Evolutionary conservation across 2,329 filamentous ascomycete genomes (phyloP).

Genomic region (Hysterium pulicare): DNA sequence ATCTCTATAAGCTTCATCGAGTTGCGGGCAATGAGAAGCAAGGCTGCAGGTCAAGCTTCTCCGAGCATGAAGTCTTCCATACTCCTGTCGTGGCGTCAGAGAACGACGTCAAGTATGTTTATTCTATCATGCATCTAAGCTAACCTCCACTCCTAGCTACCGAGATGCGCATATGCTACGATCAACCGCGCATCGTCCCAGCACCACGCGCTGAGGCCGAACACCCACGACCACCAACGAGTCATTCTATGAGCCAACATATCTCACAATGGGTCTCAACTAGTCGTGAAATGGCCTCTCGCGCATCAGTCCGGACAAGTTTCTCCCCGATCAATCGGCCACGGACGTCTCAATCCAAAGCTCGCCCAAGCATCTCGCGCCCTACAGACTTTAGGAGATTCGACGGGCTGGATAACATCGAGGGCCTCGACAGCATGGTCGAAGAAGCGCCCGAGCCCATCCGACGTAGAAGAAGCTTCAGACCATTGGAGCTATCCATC

Average conservation of each 20-base stretch:
- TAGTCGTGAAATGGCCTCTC: slow-evolving; percentile 32
- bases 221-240: slow-evolving; percentile 28
- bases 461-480: slow-evolving; percentile 33
- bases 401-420: slow-evolving; percentile 29
- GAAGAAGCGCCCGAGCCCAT: slow-evolving; percentile 29
- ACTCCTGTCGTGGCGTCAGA: no score
- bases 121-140: no score
- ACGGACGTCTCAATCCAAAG: slow-evolving; percentile 25
- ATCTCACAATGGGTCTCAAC: slow-evolving; percentile 35
- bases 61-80: no score
- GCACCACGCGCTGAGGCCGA: slow-evolving; percentile 28
- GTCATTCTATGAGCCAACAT: slow-evolving; percentile 32
- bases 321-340: slow-evolving; percentile 26
- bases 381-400: slow-evolving; percentile 37
- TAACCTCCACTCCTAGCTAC: slow-evolving; percentile 4
- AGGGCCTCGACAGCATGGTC: slow-evolving; percentile 30
- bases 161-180: slow-evolving; percentile 30
- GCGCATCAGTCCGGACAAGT: slow-evolving; percentile 33
- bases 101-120: no score
- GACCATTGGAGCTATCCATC: slow-evolving; percentile 39
- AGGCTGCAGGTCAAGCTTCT: no score
- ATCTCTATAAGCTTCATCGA: no score
- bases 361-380: slow-evolving; percentile 32
- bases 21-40: no score
- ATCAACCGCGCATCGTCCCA: slow-evolving; percentile 28